Percentiles rank a stretch among this genome's conserved stretches.
phyloP scores from a whole-genome alignment of 2,329 filamentous ascomycete genomes.

The Verticillium nonalfalfae region DNA sequence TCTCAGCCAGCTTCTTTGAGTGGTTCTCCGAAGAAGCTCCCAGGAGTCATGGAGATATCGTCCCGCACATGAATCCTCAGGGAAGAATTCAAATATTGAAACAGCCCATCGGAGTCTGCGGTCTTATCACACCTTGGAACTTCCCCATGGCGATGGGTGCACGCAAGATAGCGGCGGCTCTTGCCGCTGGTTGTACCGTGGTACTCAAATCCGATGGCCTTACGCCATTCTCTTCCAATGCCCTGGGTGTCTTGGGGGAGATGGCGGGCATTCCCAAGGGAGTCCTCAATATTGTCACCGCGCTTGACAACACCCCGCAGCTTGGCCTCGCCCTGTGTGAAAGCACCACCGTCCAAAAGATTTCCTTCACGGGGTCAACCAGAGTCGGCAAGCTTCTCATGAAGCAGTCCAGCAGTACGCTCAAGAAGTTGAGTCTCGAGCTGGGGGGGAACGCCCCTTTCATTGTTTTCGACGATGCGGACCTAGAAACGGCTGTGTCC shows the following conservation, averaged over 20 bases:
- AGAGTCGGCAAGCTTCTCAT: conserved; percentile 50
- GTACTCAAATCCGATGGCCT: conserved; percentile 87
- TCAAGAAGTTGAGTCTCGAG: conserved; percentile 64
- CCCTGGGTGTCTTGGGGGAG: conserved; percentile 79
- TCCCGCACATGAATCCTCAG: conserved; percentile 59
- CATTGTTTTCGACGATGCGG: conserved; percentile 71
- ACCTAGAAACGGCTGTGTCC: conserved; percentile 61
- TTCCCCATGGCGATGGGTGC: conserved; percentile 75
- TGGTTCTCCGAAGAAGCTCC: conserved; percentile 79
- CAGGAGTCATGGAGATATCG: conserved; percentile 66
- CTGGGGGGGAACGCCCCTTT: conserved; percentile 66
- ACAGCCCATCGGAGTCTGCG: conserved; percentile 10
- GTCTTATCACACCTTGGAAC: conserved; percentile 63
- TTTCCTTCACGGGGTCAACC: conserved; percentile 65
- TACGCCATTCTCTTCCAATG: conserved; percentile 87
- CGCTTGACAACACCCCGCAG: conserved; percentile 58
- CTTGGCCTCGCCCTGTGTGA: conserved; percentile 60
- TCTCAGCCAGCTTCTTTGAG: conserved; percentile 69
- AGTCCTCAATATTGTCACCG: conserved; percentile 51
- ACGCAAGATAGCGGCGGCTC: conserved; percentile 61
- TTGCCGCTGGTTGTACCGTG: conserved; percentile 91
- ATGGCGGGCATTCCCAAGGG: conserved; percentile 76
- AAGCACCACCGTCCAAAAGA: conserved; percentile 59
- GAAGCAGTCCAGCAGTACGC: conserved; percentile 62
- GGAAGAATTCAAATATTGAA: conserved; percentile 61